phyloP scores from a whole-genome alignment of 805 yeast genomes.

The Wickerhamiella qilinensis region DNA sequence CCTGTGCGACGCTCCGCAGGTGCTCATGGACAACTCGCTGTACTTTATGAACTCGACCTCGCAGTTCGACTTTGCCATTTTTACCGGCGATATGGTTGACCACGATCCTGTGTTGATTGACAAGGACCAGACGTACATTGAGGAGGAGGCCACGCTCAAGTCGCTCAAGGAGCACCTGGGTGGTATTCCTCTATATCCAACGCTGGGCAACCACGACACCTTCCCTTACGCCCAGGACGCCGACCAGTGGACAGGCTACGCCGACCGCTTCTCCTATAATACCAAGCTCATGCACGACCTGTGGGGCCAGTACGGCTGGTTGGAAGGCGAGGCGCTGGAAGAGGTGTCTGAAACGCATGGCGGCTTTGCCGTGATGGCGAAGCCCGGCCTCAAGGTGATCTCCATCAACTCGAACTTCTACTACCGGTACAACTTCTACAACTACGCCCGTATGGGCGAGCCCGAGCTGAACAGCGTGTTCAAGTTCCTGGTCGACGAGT shows the following conservation, averaged over 20 bases:
- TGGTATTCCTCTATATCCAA: slow-evolving; percentile 41
- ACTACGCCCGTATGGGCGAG: slow-evolving; percentile 32
- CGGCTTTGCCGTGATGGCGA: slow-evolving; percentile 42
- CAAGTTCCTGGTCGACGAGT: slow-evolving; percentile 43
- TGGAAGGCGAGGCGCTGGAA: not conserved
- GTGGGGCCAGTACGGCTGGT: slow-evolving; percentile 19
- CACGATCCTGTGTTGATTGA: slow-evolving; percentile 37
- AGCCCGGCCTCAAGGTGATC: slow-evolving; percentile 41
- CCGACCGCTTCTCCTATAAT: slow-evolving; percentile 30
- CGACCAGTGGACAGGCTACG: slow-evolving; percentile 31
- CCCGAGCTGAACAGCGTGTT: slow-evolving; percentile 51
- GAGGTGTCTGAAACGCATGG: slow-evolving; percentile 30
- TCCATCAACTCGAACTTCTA: slow-evolving; percentile 53
- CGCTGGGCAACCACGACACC: slow-evolving; percentile 57
- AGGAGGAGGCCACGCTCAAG: slow-evolving; percentile 36
- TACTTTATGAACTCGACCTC: slow-evolving; percentile 27
- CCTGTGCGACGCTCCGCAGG: slow-evolving; percentile 49
- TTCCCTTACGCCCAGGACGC: slow-evolving; percentile 61
- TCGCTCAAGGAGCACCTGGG: slow-evolving; percentile 37
- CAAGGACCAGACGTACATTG: slow-evolving; percentile 31
- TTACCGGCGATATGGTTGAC: slow-evolving; percentile 63
- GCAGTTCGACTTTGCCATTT: slow-evolving; percentile 42
- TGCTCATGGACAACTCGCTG: slow-evolving; percentile 42
- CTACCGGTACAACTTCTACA: slow-evolving; percentile 47
- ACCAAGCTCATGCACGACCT: slow-evolving; percentile 32